Evolutionary conservation across 164 flowering plant genomes (phyloP).

Genomic region (Tetracentron sinense): DNA sequence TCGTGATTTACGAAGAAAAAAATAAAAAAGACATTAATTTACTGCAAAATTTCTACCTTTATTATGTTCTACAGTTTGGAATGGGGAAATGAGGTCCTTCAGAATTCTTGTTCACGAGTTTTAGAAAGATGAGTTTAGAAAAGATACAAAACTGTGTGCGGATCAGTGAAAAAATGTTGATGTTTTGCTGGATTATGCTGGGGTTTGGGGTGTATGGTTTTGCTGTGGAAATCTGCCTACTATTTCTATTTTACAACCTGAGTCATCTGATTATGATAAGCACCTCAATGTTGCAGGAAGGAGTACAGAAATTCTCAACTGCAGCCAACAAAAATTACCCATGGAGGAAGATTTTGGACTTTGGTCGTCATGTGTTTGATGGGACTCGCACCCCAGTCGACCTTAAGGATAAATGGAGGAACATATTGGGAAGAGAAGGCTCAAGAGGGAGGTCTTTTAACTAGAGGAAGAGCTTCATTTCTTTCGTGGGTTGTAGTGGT

Average conservation of each 20-base stretch:
- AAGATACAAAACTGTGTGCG: too few species aligned
- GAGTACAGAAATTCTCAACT: constrained; percentile 33
- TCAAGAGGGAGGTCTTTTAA: not conserved
- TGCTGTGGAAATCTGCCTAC: not conserved
- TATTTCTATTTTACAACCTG: not conserved
- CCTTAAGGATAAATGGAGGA: constrained; percentile 66
- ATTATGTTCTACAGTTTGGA: too few species aligned
- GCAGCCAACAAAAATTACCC: constrained; percentile 30
- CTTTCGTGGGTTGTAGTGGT: too few species aligned
- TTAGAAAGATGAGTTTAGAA: too few species aligned
- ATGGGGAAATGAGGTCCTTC: too few species aligned
- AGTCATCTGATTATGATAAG: not conserved
- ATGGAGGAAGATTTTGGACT: constrained; percentile 55
- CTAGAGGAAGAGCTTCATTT: too few species aligned
- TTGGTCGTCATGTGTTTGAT: constrained; percentile 45
- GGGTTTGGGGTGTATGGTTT: too few species aligned
- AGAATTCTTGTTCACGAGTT: too few species aligned
- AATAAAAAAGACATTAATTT: too few species aligned
- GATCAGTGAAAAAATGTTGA: too few species aligned
- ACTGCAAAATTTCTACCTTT: too few species aligned
- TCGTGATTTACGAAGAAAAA: not conserved
- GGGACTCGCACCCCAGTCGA: constrained; percentile 45
- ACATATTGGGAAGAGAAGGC: constrained; percentile 16
- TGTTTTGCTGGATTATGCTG: too few species aligned
- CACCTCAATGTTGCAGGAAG: constrained; percentile 46